Evolutionary conservation across 169 alveolate species (phyloP).

Genomic region (Eimeria falciformis): DNA sequence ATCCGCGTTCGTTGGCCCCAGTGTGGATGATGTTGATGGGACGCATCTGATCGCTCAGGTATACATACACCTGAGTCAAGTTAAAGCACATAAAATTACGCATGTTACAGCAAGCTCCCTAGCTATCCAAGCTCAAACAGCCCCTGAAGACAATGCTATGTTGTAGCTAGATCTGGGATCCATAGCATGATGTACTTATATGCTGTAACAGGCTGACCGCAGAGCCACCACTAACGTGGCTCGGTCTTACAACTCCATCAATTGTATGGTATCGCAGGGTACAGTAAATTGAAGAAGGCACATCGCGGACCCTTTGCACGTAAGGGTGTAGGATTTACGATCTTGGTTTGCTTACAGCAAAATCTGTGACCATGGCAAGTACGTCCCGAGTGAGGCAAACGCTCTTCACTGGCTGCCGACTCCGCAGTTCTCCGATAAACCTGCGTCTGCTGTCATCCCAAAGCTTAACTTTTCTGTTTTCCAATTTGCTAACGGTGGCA

Average conservation of each 20-base stretch:
- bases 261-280: too few relatives aligned
- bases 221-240: too few relatives aligned
- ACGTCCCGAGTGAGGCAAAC: slow-evolving; percentile 67
- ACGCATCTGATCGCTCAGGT: slow-evolving; percentile 67
- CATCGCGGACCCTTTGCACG: not conserved
- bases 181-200: too few relatives aligned
- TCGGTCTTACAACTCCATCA: too few relatives aligned
- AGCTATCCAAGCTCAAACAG: too few relatives aligned
- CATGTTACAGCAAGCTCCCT: too few relatives aligned
- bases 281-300: too few relatives aligned
- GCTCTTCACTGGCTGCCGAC: slow-evolving; percentile 44
- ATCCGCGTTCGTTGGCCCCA: slow-evolving; percentile 73
- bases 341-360: slow-evolving; percentile 50
- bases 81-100: too few relatives aligned
- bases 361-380: slow-evolving; percentile 74
- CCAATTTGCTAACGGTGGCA: slow-evolving; percentile 52
- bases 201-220: too few relatives aligned
- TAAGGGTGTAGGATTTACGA: not conserved
- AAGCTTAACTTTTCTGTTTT: slow-evolving; percentile 66
- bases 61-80: slow-evolving; percentile 40
- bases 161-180: too few relatives aligned
- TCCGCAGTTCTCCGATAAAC: slow-evolving; percentile 72
- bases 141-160: too few relatives aligned
- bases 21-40: slow-evolving; percentile 68
- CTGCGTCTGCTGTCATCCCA: slow-evolving; percentile 68